Conservation (phyloP, 1,284 basidiomycete genomes). For the Trichosporon coremiiforme region DNA sequence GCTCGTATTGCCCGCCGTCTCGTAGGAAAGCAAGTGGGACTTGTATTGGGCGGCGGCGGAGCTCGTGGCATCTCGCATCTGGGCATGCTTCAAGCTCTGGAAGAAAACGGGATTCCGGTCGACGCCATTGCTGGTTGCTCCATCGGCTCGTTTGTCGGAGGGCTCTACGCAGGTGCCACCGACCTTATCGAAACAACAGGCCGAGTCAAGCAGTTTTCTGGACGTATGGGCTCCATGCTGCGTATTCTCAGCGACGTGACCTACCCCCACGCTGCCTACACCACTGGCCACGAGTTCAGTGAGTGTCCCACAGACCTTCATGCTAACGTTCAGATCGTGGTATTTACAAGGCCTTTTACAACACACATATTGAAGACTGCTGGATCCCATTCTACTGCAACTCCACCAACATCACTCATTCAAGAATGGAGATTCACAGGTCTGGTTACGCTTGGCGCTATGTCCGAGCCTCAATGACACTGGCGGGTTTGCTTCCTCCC, state of each 20-base stretch:
- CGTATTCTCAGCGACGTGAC: constrained; percentile 92
- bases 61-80: constrained; percentile 93
- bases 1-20: constrained; percentile 85
- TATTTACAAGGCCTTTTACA: constrained; percentile 68
- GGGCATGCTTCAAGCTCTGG: constrained; percentile 83
- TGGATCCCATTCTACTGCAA: constrained; percentile 99
- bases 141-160: constrained; percentile 95
- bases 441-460: constrained; percentile 88
- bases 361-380: constrained; percentile 96
- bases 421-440: constrained; percentile 95
- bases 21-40: constrained; percentile 88
- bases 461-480: constrained; percentile 92
- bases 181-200: constrained; percentile 84
- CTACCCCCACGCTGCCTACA: constrained; percentile 96
- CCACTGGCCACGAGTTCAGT: constrained; percentile 89
- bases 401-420: constrained; percentile 97
- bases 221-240: constrained; percentile 91
- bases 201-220: constrained; percentile 70
- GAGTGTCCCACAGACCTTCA: constrained; percentile 29
- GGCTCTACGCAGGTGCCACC: constrained; percentile 90
- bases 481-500: constrained; percentile 92
- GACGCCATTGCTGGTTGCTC: constrained; percentile 84
- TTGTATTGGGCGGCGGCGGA: constrained; percentile 94
- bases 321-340: constrained; percentile 49
- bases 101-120: constrained; percentile 89